These are phyloP conservation scores for Nematodospora anomalae DNA, from an alignment of 1,139 yeast genomes.

Conservation along the genomic window DNA sequence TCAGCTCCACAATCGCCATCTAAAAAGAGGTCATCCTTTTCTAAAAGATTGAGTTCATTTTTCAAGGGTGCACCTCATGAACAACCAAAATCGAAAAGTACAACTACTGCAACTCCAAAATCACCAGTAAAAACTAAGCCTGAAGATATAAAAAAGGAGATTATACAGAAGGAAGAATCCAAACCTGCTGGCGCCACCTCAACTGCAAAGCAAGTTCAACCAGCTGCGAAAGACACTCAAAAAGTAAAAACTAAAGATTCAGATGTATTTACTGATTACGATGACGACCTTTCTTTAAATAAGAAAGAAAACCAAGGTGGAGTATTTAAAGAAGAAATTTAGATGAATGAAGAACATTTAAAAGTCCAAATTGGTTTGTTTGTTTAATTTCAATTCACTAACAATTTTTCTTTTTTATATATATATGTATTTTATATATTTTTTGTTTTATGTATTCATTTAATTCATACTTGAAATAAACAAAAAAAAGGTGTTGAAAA, in stretches of 20 bases:
- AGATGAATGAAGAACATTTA: too few species aligned
- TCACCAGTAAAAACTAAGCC: constrained; percentile 6
- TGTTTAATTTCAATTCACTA: constrained; percentile 1
- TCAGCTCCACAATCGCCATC: constrained; percentile 9
- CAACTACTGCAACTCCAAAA: constrained; percentile 7
- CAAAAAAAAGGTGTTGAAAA: not conserved
- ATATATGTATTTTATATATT: constrained; percentile 2
- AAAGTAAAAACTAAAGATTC: constrained; percentile 11
- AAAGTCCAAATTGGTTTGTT: constrained; percentile 1
- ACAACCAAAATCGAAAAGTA: constrained; percentile 1
- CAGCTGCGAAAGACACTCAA: constrained; percentile 15
- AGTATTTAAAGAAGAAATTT: constrained; percentile 47
- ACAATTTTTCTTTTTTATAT: constrained; percentile 4
- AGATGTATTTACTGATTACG: constrained; percentile 14
- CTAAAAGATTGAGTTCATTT: constrained; percentile 15
- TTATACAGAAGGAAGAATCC: constrained; percentile 15
- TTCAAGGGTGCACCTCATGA: constrained; percentile 11
- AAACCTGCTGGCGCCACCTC: constrained; percentile 11
- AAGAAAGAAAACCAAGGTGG: constrained; percentile 32
- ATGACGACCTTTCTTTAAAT: constrained; percentile 31
- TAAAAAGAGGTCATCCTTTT: constrained; percentile 14
- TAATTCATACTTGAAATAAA: not conserved
- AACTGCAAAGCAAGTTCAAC: constrained; percentile 11
- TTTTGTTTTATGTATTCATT: constrained; percentile 4
- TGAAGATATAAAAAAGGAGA: constrained; percentile 10